Conservation (phyloP, 176 grass and related monocot species). For the Dendrocalamus sinicus region DNA sequence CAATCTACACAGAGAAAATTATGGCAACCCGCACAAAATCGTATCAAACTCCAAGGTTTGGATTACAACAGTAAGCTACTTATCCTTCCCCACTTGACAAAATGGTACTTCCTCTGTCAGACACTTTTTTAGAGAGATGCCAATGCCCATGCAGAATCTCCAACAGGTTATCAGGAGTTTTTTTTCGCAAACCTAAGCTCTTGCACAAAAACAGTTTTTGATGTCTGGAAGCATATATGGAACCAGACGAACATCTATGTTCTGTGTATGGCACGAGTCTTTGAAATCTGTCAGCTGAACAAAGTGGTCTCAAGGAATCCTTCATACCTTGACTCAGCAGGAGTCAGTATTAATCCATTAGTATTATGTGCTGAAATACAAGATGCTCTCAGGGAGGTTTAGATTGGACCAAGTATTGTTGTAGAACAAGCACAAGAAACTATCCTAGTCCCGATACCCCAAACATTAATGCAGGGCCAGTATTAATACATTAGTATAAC, state of each 20-base stretch:
- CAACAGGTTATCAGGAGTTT: neutral
- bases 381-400: too few species aligned
- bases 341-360: too few species aligned
- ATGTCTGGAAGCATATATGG: neutral
- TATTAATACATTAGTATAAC: too few species aligned
- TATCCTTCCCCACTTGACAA: neutral
- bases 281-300: neutral
- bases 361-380: too few species aligned
- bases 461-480: too few species aligned
- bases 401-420: too few species aligned
- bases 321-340: too few species aligned
- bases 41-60: neutral
- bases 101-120: neutral
- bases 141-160: neutral
- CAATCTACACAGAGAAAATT: neutral
- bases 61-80: neutral
- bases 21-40: neutral
- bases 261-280: neutral
- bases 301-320: too few species aligned
- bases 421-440: too few species aligned
- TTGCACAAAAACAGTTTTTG: neutral
- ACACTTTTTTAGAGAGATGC: neutral
- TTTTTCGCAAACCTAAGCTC: neutral
- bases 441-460: too few species aligned
- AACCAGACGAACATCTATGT: slow-evolving; percentile 2